Conservation (phyloP, 2,329 filamentous ascomycete genomes). For the Fusarium fracticaudum region DNA sequence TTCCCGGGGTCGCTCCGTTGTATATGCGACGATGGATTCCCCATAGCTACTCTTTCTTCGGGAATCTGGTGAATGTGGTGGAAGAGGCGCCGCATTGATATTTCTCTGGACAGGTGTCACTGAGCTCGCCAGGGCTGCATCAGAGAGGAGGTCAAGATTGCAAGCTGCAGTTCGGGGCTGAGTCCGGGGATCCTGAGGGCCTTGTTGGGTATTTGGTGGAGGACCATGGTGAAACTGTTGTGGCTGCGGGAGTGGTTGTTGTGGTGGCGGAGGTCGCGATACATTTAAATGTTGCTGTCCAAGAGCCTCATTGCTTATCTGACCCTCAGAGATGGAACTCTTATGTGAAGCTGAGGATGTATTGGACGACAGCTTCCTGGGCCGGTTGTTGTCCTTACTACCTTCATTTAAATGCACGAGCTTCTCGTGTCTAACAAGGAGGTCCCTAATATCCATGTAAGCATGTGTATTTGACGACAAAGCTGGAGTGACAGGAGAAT, state of each 20-base stretch:
- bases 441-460: slow-evolving; percentile 72
- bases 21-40: slow-evolving; percentile 57
- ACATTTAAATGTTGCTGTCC: slow-evolving; percentile 50
- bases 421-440: slow-evolving; percentile 71
- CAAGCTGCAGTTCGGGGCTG: slow-evolving; percentile 59
- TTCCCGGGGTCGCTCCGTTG: slow-evolving; percentile 57
- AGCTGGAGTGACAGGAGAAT: not conserved
- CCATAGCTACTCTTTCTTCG: slow-evolving; percentile 60
- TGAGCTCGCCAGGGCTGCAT: slow-evolving; percentile 68
- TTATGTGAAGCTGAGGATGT: slow-evolving; percentile 54
- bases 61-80: slow-evolving; percentile 52
- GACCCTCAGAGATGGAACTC: slow-evolving; percentile 58
- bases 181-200: slow-evolving; percentile 59
- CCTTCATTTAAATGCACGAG: slow-evolving; percentile 71
- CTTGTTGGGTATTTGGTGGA: slow-evolving; percentile 47
- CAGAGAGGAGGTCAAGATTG: slow-evolving; percentile 67
- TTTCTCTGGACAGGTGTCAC: slow-evolving; percentile 62
- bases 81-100: slow-evolving; percentile 55
- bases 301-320: slow-evolving; percentile 58
- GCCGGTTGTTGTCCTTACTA: slow-evolving; percentile 62
- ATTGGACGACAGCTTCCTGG: slow-evolving; percentile 62
- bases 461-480: slow-evolving; percentile 38
- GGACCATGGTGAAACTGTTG: slow-evolving; percentile 54
- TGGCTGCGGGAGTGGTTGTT: slow-evolving; percentile 40
- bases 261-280: slow-evolving; percentile 42